These are phyloP conservation scores for Teratosphaeria pseudoeucalypti DNA, from an alignment of 2,329 filamentous ascomycete species.

Conservation along the genomic window DNA sequence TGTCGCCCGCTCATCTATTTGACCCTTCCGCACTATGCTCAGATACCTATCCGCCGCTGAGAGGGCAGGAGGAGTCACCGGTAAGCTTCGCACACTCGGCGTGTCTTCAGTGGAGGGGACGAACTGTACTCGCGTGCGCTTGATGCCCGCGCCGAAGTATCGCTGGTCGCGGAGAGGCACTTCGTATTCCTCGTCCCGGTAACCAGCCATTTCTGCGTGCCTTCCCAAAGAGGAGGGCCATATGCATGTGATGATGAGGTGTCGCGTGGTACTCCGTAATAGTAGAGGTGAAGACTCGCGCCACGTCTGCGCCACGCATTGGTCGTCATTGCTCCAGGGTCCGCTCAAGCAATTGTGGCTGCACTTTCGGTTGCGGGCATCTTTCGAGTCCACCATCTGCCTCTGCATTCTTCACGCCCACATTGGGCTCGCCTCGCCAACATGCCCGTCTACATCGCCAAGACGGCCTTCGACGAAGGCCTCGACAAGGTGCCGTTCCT, in stretches of 20 bases:
- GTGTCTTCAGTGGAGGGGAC: conserved; percentile 36
- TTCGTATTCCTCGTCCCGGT: conserved; percentile 45
- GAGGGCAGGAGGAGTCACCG: conserved; percentile 6
- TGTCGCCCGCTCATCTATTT: background rate
- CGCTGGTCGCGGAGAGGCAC: conserved; percentile 49
- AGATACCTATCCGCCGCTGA: conserved; percentile 51
- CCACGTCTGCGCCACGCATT: background rate
- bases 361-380: background rate
- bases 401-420: background rate
- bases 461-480: conserved; percentile 45
- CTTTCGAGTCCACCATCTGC: background rate
- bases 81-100: conserved; percentile 5
- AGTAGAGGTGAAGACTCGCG: background rate
- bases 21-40: conserved; percentile 51
- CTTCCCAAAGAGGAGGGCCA: background rate
- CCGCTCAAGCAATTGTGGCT: background rate
- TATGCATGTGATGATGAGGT: background rate
- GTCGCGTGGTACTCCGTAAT: background rate
- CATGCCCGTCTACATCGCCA: conserved; percentile 54
- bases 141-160: conserved; percentile 53
- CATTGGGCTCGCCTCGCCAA: background rate
- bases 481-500: conserved; percentile 35
- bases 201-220: background rate
- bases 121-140: conserved; percentile 50
- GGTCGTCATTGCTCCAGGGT: background rate